Evolutionary conservation across 2,329 filamentous ascomycete species (phyloP).

Genomic region (Neoarthrinium moseri): DNA sequence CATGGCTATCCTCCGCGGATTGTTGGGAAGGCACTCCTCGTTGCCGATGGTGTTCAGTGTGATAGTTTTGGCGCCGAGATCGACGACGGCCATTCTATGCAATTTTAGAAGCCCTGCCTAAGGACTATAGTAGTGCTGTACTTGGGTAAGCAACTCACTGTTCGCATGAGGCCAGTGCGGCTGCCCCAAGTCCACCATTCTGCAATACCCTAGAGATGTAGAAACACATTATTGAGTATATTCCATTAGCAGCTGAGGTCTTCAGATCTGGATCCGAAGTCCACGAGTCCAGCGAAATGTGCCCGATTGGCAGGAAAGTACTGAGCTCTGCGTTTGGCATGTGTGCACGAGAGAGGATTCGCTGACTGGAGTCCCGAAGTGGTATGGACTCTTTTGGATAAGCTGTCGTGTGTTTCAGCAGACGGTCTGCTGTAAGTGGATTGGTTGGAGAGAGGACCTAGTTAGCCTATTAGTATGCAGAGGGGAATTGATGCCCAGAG

Average conservation of each 20-base stretch:
- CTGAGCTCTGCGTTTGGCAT: conserved; percentile 13
- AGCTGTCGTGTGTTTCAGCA: conserved; percentile 18
- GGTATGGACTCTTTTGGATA: conserved; percentile 15
- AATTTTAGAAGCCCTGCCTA: not conserved
- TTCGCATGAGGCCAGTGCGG: conserved; percentile 18
- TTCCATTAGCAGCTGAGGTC: conserved; percentile 15
- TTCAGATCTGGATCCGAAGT: conserved; percentile 13
- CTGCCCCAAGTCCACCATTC: conserved; percentile 19
- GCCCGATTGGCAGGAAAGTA: conserved; percentile 27
- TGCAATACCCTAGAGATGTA: conserved; percentile 23
- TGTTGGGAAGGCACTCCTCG: conserved; percentile 14
- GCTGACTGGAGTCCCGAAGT: conserved; percentile 16
- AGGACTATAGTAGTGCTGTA: too few relatives aligned
- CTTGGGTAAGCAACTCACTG: conserved; percentile 10
- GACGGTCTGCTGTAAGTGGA: conserved; percentile 10
- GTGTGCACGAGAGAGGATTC: conserved; percentile 13
- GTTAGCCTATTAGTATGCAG: not conserved
- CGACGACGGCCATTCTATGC: conserved; percentile 18
- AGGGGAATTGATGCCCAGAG: too few relatives aligned
- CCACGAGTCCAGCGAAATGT: conserved; percentile 26
- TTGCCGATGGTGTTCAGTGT: conserved; percentile 21
- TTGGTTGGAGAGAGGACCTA: conserved; percentile 15
- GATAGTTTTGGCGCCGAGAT: conserved; percentile 20
- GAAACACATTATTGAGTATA: conserved; percentile 22
- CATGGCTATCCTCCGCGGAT: conserved; percentile 19